Evolutionary conservation across 2,329 filamentous ascomycete species (phyloP), one percentile per base, ranked within the genome.

Genomic region (Penicillium sp.): DNA sequence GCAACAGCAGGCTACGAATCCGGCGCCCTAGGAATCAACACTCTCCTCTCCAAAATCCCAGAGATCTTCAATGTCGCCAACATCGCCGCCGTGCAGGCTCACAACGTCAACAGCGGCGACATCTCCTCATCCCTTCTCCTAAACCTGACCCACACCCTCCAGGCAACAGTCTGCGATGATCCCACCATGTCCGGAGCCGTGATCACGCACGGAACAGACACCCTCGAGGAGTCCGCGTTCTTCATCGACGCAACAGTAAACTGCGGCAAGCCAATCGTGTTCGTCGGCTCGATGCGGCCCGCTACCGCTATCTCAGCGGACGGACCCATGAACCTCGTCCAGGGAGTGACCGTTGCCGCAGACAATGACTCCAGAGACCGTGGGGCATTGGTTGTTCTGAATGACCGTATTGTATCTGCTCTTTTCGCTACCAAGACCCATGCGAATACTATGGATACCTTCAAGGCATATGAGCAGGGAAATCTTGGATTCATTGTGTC

Each of bases 141-240:
- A 12, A 53, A 53, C 35, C 53, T 62, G 31, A 54, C 57, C 21
- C 54, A 59, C 35, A 53, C 47, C 15, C 48, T 62, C 17, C 45
- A 49, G 26, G 45, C 31, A 26, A 34, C 24, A 32, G 45, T 52
- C 31, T 52, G 50, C 21, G 45, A 52, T 17, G 45, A 52, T 24
- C 41, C 50, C 13, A 52, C 50, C 6, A 52, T 52, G 26, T 44
- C 45, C 26, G 45, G 50, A 19, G 50, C 50, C 8, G 50, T 52
- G 26, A 68, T 85, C 46, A 83, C 81, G 0, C 81, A 84, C 57
- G 81, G 82, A 42, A 84, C 82, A 8, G 82, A 85, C 58, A 82
- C 79, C 0, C 70, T 84, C 1, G 81, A 83, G 58, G 81, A 84
- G 63, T 77, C 77, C 0, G 77, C 80, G 8, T 83, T 83, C 68